A percentile compares a stretch with the other conserved stretches of the same genome.
phyloP scores from a whole-genome alignment of 2,329 filamentous ascomycete species.

The Xylariomycetidae sp. region DNA sequence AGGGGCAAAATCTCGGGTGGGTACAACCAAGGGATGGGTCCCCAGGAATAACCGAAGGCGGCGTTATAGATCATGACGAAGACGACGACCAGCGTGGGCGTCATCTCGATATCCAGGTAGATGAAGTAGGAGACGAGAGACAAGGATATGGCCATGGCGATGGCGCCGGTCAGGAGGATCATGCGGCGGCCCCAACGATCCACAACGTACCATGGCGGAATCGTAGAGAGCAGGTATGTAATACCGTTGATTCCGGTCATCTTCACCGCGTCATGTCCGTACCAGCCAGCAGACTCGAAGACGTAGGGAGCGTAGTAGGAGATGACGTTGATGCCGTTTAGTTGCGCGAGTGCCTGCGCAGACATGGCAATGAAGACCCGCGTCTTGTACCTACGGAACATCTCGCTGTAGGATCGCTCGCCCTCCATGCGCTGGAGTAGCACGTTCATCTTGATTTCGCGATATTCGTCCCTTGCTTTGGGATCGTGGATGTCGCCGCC shows the following conservation, averaged over 20 bases:
- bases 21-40: constrained; percentile 96
- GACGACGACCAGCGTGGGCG: constrained; percentile 78
- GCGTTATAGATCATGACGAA: constrained; percentile 99
- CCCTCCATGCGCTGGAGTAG: constrained; percentile 90
- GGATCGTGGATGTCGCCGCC: constrained; percentile 90
- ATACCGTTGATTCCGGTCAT: constrained; percentile 96
- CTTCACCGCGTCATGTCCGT: constrained; percentile 80
- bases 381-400: constrained; percentile 89
- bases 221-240: constrained; percentile 84
- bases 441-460: constrained; percentile 98
- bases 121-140: constrained; percentile 94
- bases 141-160: constrained; percentile 83
- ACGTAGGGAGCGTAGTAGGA: constrained; percentile 97
- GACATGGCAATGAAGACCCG: constrained; percentile 99
- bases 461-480: constrained; percentile 91
- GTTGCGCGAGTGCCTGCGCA: constrained; percentile 87
- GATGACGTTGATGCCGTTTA: constrained; percentile 99
- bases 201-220: constrained; percentile 95
- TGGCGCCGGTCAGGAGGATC: constrained; percentile 82
- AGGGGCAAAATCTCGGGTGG: constrained; percentile 96
- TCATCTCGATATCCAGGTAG: constrained; percentile 72
- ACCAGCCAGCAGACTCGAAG: constrained; percentile 95
- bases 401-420: constrained; percentile 83
- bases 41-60: constrained; percentile 91
- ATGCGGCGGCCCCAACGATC: constrained; percentile 85